These are phyloP conservation scores for Penstemon barbatus DNA, from an alignment of 257 asterid genomes.

Conservation along the genomic window DNA sequence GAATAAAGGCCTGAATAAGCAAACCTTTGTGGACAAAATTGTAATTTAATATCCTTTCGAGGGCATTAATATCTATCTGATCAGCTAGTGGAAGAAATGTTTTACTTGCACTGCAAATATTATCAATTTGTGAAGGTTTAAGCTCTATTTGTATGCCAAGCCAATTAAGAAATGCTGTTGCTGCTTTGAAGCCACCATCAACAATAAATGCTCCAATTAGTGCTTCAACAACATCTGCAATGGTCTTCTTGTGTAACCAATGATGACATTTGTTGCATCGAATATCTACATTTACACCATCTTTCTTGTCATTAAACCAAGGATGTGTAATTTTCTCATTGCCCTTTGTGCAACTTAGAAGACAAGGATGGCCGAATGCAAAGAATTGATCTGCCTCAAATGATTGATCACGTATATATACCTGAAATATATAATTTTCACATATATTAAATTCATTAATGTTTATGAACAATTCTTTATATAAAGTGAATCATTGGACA, in stretches of 20 bases:
- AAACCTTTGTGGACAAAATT: slow-evolving; percentile 71
- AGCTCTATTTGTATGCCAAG: slow-evolving; percentile 68
- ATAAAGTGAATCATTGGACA: slow-evolving; percentile 15
- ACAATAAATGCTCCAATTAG: slow-evolving; percentile 88
- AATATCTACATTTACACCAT: slow-evolving; percentile 43
- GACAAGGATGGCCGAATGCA: slow-evolving; percentile 79
- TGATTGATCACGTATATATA: slow-evolving; percentile 84
- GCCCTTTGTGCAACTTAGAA: slow-evolving; percentile 58
- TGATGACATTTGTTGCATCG: slow-evolving; percentile 88
- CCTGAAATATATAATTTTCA: slow-evolving; percentile 46
- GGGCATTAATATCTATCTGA: slow-evolving; percentile 51
- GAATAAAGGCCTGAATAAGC: slow-evolving; percentile 93
- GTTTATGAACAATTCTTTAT: background rate
- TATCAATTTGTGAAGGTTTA: slow-evolving; percentile 44
- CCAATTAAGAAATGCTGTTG: slow-evolving; percentile 87
- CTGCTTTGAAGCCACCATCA: slow-evolving; percentile 89
- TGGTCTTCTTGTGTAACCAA: slow-evolving; percentile 83
- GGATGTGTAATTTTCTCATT: slow-evolving; percentile 61
- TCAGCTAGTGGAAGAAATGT: slow-evolving; percentile 57
- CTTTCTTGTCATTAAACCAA: slow-evolving; percentile 29
- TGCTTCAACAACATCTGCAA: slow-evolving; percentile 93
- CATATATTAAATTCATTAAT: background rate
- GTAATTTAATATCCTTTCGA: slow-evolving; percentile 62
- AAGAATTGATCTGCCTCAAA: slow-evolving; percentile 68
- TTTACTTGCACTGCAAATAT: slow-evolving; percentile 60